Evolutionary conservation across 805 yeast species (phyloP), one percentile per base, ranked within the genome.

Genomic region (Candida adriatica): DNA sequence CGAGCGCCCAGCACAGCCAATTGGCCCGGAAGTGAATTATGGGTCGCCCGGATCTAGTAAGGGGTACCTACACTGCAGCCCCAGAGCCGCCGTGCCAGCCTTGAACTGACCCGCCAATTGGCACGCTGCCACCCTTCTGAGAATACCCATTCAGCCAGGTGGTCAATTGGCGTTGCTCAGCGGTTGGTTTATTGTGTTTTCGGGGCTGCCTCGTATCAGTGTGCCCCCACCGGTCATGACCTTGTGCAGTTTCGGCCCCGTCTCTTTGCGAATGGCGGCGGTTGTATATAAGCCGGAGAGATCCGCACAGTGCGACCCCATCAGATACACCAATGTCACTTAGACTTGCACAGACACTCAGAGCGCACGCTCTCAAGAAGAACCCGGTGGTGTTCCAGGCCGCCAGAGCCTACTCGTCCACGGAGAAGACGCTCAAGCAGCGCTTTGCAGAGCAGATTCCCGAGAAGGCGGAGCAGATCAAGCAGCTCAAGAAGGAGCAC

Each of bases 381-480:
- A 27, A 30, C 35, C 15, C 33, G 8, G 23, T 32, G 17, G 25
- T 31, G 8, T 29, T 37, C 34, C 10, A 24, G 10, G 49, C 49
- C 26, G 35, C 45, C 18, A 50, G 54, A 49, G 33, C 41, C n/a
- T 49, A 49, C 42, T 42, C 52, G 16, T 33, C 48, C 13, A 29
- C 41, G n/a, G 59, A 55, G 34, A 56, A 73, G 70, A 79, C 96
- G 44, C 73, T 92, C 53, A 92, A 92, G 66, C 95, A 92, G 65
- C 79, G 94, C 59, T 88, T 92, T 58, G 94, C 87, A 35, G 94
- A 85, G 57, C 70, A 85, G 46, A 75, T 88, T 59, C 97, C 97
- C 46, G 87, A 74, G 54, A 84, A 84, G 70, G 82, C 82, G 49
- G 96, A 86, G 62, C 85, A 87, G 68, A 80, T 92, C 64, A 83